Evolutionary conservation across 2,329 filamentous ascomycete species (phyloP).

Genomic region (Didymella pomorum): DNA sequence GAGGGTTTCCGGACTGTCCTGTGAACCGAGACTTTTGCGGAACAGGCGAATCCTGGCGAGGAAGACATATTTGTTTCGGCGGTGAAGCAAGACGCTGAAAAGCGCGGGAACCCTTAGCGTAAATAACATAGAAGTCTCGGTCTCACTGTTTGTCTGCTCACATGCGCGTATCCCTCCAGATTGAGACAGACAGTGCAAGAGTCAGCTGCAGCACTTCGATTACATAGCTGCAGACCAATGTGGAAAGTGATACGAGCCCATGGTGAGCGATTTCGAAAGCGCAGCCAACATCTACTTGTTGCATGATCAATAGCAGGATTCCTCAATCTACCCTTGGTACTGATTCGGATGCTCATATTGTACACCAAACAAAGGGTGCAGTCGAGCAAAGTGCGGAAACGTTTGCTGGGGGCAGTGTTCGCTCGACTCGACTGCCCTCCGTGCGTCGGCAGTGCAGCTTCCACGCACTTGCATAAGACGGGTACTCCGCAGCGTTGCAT

Average conservation of each 20-base stretch:
- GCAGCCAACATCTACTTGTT: background rate
- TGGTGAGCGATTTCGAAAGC: background rate
- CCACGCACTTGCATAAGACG: constrained; percentile 6
- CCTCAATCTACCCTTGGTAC: background rate
- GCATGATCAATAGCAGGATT: background rate
- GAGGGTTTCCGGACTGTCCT: background rate
- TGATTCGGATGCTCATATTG: background rate
- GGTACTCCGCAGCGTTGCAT: constrained; percentile 23
- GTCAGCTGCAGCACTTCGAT: no score
- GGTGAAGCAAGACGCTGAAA: background rate
- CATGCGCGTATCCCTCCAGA: background rate
- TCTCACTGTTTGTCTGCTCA: background rate
- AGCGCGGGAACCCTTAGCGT: background rate
- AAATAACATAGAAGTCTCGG: background rate
- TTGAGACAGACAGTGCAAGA: background rate
- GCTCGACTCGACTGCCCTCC: constrained; percentile 23
- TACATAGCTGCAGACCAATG: background rate
- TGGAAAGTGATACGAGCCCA: background rate
- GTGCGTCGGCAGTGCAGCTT: constrained; percentile 9
- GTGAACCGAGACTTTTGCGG: background rate
- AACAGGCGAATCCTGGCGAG: background rate
- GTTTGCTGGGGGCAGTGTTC: constrained; percentile 13
- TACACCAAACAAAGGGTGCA: background rate
- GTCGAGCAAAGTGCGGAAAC: background rate
- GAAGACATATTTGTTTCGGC: background rate